phyloP scores from a whole-genome alignment of 164 flowering plant genomes.

The Santalum album region DNA sequence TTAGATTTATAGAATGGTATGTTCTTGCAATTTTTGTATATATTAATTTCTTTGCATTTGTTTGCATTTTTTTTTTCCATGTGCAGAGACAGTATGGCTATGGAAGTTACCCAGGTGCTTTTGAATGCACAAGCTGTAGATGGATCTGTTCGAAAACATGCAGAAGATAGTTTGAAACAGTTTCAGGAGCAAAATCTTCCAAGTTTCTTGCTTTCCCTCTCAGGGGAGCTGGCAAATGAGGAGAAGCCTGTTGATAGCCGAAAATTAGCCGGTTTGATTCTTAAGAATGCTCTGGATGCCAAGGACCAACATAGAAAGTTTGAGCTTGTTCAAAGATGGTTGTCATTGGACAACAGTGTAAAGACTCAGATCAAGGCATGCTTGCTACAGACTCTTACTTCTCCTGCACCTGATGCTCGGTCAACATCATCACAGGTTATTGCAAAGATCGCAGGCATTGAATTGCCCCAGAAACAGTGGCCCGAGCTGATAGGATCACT shows the following conservation, averaged over 20 bases:
- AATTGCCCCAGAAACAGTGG: constrained; percentile 68
- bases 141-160: constrained; percentile 53
- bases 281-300: constrained; percentile 68
- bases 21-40: no score
- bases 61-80: no score
- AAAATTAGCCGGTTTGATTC: constrained; percentile 54
- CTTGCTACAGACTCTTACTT: constrained; percentile 50
- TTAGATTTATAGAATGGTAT: not conserved
- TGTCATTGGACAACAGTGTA: constrained; percentile 34
- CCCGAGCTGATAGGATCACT: constrained; percentile 56
- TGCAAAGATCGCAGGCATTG: constrained; percentile 69
- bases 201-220: constrained; percentile 45
- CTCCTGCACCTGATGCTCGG: constrained; percentile 44
- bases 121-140: constrained; percentile 61
- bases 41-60: no score
- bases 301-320: constrained; percentile 57
- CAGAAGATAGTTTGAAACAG: constrained; percentile 54
- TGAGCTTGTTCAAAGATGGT: constrained; percentile 62
- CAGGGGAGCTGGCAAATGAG: constrained; percentile 53
- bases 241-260: constrained; percentile 63
- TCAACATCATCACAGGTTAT: constrained; percentile 70
- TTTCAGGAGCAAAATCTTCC: constrained; percentile 67
- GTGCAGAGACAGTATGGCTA: constrained; percentile 33
- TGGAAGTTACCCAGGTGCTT: constrained; percentile 62
- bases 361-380: constrained; percentile 46